These are phyloP conservation scores for Ramaria rubella DNA, from an alignment of 768 basidiomycete species.

Conservation along the genomic window DNA sequence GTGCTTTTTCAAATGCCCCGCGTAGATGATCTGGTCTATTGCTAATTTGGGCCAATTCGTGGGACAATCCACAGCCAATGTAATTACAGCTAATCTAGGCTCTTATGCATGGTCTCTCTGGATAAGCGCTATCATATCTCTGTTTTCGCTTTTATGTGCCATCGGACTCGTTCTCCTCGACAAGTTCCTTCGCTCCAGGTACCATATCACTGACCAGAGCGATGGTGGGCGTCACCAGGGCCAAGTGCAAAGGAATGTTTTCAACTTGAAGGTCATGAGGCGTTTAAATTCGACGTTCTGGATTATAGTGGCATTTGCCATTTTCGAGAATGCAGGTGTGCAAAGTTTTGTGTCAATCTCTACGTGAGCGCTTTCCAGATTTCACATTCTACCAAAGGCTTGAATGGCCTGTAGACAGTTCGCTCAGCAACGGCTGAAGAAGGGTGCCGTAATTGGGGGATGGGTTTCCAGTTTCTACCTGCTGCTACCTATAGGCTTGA, in stretches of 20 bases:
- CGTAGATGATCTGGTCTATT: constrained; percentile 28
- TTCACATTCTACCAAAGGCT: too few species aligned
- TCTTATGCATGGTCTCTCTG: constrained; percentile 38
- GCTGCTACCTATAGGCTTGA: too few species aligned
- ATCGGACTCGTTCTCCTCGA: constrained; percentile 32
- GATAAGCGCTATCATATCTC: constrained; percentile 34
- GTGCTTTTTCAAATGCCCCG: neutral
- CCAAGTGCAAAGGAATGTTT: constrained; percentile 20
- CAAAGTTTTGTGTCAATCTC: constrained; percentile 39
- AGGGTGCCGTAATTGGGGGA: too few species aligned
- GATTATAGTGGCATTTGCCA: constrained; percentile 34
- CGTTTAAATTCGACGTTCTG: constrained; percentile 35
- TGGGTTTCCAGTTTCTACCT: too few species aligned
- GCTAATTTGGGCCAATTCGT: constrained; percentile 31
- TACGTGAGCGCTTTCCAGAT: constrained; percentile 27
- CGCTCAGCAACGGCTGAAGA: too few species aligned
- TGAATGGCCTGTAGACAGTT: too few species aligned
- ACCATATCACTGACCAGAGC: constrained; percentile 33
- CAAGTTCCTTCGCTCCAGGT: constrained; percentile 28
- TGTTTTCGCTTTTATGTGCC: constrained; percentile 34
- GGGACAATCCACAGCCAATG: constrained; percentile 36
- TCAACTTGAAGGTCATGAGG: constrained; percentile 27
- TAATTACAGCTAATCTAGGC: constrained; percentile 32
- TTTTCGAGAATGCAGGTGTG: constrained; percentile 39
- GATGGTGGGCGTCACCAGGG: constrained; percentile 26